Conservation (phyloP, 768 basidiomycete genomes). For the Gelatoporia subvermispora region DNA sequence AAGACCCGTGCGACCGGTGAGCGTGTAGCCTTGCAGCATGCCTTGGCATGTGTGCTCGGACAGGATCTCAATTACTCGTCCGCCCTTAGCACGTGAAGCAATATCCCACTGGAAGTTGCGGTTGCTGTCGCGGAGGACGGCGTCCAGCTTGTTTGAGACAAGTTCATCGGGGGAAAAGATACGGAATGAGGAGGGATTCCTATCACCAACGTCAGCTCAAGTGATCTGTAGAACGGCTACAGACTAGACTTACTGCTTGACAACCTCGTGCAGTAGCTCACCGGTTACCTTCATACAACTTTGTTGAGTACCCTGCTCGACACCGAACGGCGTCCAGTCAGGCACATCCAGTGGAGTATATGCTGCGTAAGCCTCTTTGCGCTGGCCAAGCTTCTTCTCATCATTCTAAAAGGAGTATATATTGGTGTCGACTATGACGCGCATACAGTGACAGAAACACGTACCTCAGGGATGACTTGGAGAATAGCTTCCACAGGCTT, state of each 20-base stretch:
- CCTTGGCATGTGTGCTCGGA: conserved; percentile 87
- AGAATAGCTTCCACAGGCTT: conserved; percentile 51
- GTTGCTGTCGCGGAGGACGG: conserved; percentile 59
- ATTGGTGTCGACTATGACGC: background rate
- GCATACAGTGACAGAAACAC: background rate
- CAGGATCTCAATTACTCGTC: conserved; percentile 84
- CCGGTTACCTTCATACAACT: conserved; percentile 79
- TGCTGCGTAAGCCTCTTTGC: conserved; percentile 60
- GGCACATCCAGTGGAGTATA: conserved; percentile 61
- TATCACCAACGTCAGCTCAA: conserved; percentile 15
- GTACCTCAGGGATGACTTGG: conserved; percentile 46
- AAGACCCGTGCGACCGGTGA: conserved; percentile 79
- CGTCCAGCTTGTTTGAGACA: conserved; percentile 84
- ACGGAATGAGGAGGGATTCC: conserved; percentile 75
- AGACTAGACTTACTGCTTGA: conserved; percentile 40
- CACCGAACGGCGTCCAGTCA: conserved; percentile 54
- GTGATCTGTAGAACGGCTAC: background rate
- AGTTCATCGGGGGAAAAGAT: conserved; percentile 92
- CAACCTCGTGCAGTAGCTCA: conserved; percentile 49
- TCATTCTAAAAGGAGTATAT: conserved; percentile 12
- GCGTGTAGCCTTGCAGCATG: conserved; percentile 89
- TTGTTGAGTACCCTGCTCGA: conserved; percentile 50
- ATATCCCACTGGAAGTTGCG: conserved; percentile 88
- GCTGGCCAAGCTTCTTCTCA: conserved; percentile 65
- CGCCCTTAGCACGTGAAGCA: conserved; percentile 60